Evolutionary conservation across 2,329 filamentous ascomycete genomes (phyloP).

Genomic region (Tolypocladium tropicale): DNA sequence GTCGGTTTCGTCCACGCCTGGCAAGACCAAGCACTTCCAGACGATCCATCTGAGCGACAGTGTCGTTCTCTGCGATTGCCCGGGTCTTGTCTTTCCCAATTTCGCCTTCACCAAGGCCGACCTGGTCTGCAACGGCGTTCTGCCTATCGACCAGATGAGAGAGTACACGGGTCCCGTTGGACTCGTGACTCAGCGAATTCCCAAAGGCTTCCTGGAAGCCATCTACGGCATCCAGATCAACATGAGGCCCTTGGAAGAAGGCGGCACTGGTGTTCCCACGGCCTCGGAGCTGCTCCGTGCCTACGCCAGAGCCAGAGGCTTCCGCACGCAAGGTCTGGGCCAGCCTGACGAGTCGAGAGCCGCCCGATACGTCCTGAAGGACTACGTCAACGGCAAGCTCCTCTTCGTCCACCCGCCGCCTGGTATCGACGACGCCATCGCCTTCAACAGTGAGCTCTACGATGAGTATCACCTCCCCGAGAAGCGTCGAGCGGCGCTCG

Average conservation of each 20-base stretch:
- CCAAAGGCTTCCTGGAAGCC: constrained; percentile 79
- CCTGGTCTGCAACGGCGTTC: constrained; percentile 85
- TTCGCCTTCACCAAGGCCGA: constrained; percentile 96
- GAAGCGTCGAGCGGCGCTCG: constrained; percentile 61
- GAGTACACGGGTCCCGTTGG: constrained; percentile 83
- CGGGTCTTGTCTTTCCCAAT: constrained; percentile 96
- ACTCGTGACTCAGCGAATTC: constrained; percentile 76
- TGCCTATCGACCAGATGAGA: constrained; percentile 92
- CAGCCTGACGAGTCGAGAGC: constrained; percentile 91
- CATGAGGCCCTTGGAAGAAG: constrained; percentile 75
- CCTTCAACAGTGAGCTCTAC: constrained; percentile 88
- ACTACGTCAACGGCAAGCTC: constrained; percentile 94
- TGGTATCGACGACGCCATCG: constrained; percentile 53
- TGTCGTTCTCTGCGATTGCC: constrained; percentile 93
- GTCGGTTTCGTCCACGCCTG: constrained; percentile 91
- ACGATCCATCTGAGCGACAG: constrained; percentile 88
- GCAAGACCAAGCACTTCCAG: constrained; percentile 99
- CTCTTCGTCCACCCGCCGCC: constrained; percentile 87
- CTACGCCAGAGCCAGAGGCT: constrained; percentile 83
- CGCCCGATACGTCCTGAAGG: constrained; percentile 82
- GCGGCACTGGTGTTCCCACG: constrained; percentile 78
- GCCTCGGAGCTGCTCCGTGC: constrained; percentile 75
- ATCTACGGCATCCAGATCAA: constrained; percentile 87
- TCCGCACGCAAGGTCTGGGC: constrained; percentile 78
- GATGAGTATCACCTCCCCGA: constrained; percentile 71